Evolutionary conservation across 2,329 filamentous ascomycete species (phyloP).

Genomic region (Aspergillus transmontanensis): DNA sequence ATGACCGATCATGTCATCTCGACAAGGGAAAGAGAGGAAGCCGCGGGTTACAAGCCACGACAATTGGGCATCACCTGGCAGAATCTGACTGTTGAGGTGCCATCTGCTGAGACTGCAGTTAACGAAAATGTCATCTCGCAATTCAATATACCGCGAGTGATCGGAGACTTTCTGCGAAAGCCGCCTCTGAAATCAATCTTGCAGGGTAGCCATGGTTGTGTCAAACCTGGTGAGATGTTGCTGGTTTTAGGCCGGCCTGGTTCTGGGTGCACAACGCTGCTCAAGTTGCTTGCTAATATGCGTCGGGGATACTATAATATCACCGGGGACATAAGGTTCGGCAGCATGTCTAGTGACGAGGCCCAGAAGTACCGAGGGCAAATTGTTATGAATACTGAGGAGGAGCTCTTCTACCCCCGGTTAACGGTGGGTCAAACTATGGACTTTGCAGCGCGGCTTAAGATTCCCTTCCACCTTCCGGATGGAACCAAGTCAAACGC

Average conservation of each 20-base stretch:
- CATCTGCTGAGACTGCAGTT: slow-evolving; percentile 63
- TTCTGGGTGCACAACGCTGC: slow-evolving; percentile 69
- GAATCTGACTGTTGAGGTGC: slow-evolving; percentile 64
- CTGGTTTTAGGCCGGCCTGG: slow-evolving; percentile 70
- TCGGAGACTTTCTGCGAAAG: slow-evolving; percentile 57
- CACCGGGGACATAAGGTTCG: slow-evolving; percentile 60
- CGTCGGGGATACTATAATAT: slow-evolving; percentile 61
- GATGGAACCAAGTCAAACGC: not conserved
- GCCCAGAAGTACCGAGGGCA: slow-evolving; percentile 55
- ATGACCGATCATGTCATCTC: too few species aligned
- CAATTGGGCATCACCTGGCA: slow-evolving; percentile 67
- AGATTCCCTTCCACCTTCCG: slow-evolving; percentile 6
- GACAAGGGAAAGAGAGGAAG: slow-evolving; percentile 41
- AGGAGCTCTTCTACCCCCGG: slow-evolving; percentile 53
- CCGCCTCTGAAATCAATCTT: slow-evolving; percentile 66
- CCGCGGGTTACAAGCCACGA: slow-evolving; percentile 51
- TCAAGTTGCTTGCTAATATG: slow-evolving; percentile 70
- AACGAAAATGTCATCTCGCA: slow-evolving; percentile 67
- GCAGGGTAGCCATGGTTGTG: slow-evolving; percentile 66
- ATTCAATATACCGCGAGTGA: slow-evolving; percentile 57
- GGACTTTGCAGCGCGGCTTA: slow-evolving; percentile 35
- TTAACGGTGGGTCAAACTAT: slow-evolving; percentile 54
- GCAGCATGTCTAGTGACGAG: slow-evolving; percentile 45
- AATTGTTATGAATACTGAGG: slow-evolving; percentile 57
- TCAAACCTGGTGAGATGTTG: slow-evolving; percentile 73